phyloP scores from a whole-genome alignment of 225 moss, liverwort and hornwort genomes.

The Bryoerythrophyllum caledonicum region DNA sequence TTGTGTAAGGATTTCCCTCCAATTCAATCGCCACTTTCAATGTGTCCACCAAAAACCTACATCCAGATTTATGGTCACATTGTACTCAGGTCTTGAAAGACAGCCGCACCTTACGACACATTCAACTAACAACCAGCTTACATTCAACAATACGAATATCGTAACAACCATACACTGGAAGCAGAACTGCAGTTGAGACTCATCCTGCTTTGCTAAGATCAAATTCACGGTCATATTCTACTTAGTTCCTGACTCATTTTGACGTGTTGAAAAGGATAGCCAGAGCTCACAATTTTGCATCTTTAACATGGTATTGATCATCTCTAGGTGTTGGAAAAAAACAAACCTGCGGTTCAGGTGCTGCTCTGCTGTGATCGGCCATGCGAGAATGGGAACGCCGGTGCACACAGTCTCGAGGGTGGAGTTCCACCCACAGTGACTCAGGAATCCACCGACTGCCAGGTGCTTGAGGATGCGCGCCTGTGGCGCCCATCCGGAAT shows the following conservation, averaged over 20 bases:
- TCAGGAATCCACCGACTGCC: constrained; percentile 4
- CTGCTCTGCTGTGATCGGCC: constrained; percentile 12
- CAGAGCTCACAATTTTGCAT: not conserved
- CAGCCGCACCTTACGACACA: not conserved
- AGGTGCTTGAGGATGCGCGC: not conserved
- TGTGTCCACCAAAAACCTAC: constrained; percentile 24
- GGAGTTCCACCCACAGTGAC: constrained; percentile 16
- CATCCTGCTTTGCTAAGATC: too few relatives aligned
- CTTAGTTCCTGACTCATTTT: not conserved
- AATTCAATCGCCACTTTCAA: constrained; percentile 26
- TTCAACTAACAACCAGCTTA: too few relatives aligned
- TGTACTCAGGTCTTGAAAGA: not conserved
- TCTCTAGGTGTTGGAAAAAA: not conserved
- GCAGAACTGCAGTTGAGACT: too few relatives aligned
- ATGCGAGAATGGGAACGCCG: constrained; percentile 8
- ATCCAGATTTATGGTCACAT: not conserved
- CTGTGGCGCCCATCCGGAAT: constrained; percentile 2
- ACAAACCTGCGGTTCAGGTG: constrained; percentile 8
- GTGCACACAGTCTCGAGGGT: not conserved
- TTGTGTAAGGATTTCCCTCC: not conserved
- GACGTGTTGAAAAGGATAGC: not conserved
- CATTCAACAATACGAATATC: too few relatives aligned
- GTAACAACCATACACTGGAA: too few relatives aligned
- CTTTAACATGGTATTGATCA: not conserved
- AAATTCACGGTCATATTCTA: not conserved